Evolutionary conservation across 1,139 yeast species (phyloP).

Genomic region (Magnusiomyces tetraspermus): DNA sequence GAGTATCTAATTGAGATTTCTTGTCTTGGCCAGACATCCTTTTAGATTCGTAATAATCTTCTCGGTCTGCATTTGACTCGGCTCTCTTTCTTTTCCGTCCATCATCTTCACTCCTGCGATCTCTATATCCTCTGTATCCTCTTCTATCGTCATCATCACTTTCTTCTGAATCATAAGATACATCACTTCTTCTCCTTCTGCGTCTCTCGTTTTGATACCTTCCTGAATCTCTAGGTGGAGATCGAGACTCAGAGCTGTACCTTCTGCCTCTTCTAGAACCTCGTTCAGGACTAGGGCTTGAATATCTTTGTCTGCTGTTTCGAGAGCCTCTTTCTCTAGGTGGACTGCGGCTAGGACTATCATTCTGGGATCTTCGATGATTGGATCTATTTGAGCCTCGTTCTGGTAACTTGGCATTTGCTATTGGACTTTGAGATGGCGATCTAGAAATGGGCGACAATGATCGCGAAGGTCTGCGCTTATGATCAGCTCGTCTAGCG

Average conservation of each 20-base stretch:
- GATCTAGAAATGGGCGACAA: not conserved
- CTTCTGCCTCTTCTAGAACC: not conserved
- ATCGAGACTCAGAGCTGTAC: not conserved
- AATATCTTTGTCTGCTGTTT: no score
- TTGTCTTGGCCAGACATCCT: not conserved
- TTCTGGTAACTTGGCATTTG: no score
- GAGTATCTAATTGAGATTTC: not conserved
- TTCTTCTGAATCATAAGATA: not conserved
- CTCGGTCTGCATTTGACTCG: not conserved
- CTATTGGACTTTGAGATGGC: slow-evolving; percentile 3
- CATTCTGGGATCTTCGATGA: no score
- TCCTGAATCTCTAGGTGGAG: not conserved
- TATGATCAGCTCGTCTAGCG: not conserved
- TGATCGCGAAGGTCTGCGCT: slow-evolving; percentile 17
- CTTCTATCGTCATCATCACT: not conserved
- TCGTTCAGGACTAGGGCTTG: not conserved
- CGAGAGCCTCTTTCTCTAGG: no score
- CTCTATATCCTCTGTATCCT: not conserved
- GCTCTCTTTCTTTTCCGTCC: not conserved
- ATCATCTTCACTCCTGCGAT: not conserved
- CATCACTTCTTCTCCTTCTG: no score
- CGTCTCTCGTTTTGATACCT: no score
- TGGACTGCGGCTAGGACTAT: not conserved
- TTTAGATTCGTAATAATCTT: not conserved
- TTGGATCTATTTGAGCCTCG: no score